phyloP scores from a whole-genome alignment of 768 basidiomycete species.

The Pholiota microspora region DNA sequence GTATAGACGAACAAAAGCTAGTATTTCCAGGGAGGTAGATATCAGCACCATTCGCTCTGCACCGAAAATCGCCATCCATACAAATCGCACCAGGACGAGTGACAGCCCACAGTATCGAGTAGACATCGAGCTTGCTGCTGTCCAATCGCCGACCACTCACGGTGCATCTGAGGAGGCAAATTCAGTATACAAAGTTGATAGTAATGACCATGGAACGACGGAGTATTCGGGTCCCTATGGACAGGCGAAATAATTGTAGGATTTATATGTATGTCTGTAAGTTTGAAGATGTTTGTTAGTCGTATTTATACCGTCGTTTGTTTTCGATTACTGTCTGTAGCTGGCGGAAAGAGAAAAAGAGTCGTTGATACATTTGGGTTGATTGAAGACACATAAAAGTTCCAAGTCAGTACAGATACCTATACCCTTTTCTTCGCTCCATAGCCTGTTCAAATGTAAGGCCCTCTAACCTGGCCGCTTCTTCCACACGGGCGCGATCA shows the following conservation, averaged over 20 bases:
- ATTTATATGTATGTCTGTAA: neutral
- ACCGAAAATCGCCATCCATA: neutral
- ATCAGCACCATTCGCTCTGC: conserved; percentile 7
- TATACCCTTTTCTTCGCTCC: conserved; percentile 53
- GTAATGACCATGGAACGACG: neutral
- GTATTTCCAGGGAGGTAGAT: conserved; percentile 1
- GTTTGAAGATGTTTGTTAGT: neutral
- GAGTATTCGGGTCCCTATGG: neutral
- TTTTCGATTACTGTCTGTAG: too few species aligned
- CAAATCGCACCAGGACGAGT: neutral
- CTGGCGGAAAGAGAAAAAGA: neutral
- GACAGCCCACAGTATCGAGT: neutral
- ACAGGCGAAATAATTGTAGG: neutral
- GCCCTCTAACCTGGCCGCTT: conserved; percentile 58
- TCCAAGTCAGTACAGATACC: conserved; percentile 47
- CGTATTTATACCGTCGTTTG: neutral
- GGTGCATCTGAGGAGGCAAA: neutral
- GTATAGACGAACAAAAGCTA: conserved; percentile 10
- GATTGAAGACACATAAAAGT: neutral
- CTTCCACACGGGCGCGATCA: conserved; percentile 48
- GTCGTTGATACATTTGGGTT: neutral
- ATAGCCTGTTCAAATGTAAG: conserved; percentile 60
- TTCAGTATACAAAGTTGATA: neutral
- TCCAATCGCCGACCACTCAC: neutral
- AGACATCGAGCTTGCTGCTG: neutral